Conservation (phyloP, 768 basidiomycete genomes). For the Tubosaeta sp. region DNA sequence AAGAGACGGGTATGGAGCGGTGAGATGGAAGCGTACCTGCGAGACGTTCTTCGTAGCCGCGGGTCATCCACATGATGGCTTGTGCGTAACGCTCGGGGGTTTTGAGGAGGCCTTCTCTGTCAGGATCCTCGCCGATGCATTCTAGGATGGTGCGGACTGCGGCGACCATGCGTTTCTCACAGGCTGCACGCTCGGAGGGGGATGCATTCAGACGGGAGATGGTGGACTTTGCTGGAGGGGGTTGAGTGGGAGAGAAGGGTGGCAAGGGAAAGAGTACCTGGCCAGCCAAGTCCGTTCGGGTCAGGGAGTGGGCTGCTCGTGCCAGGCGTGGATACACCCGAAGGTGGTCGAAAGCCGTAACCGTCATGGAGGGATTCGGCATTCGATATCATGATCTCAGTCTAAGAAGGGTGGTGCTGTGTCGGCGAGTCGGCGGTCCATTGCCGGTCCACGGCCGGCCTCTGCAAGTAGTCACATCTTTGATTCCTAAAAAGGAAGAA, state of each 20-base stretch:
- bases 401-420: neutral
- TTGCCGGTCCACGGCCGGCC: neutral
- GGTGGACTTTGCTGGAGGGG: constrained; percentile 76
- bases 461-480: too few relatives aligned
- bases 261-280: constrained; percentile 48
- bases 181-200: constrained; percentile 60
- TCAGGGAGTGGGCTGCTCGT: constrained; percentile 39
- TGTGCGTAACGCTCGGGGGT: constrained; percentile 97
- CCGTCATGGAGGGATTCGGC: constrained; percentile 57
- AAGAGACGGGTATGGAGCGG: neutral
- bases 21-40: constrained; percentile 51
- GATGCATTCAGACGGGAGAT: constrained; percentile 79
- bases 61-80: constrained; percentile 98
- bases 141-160: constrained; percentile 93
- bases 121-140: constrained; percentile 97
- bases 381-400: constrained; percentile 22
- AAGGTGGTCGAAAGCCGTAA: constrained; percentile 75
- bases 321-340: constrained; percentile 63
- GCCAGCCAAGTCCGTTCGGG: constrained; percentile 87
- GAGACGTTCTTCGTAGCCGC: constrained; percentile 94
- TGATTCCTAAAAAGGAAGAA: constrained; percentile 27
- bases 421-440: neutral
- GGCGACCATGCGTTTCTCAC: constrained; percentile 71
- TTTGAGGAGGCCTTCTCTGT: constrained; percentile 84
- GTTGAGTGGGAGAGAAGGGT: constrained; percentile 9